Evolutionary conservation across 208 protist genomes (phyloP).

Genomic region (Acanthamoeba royreba): DNA sequence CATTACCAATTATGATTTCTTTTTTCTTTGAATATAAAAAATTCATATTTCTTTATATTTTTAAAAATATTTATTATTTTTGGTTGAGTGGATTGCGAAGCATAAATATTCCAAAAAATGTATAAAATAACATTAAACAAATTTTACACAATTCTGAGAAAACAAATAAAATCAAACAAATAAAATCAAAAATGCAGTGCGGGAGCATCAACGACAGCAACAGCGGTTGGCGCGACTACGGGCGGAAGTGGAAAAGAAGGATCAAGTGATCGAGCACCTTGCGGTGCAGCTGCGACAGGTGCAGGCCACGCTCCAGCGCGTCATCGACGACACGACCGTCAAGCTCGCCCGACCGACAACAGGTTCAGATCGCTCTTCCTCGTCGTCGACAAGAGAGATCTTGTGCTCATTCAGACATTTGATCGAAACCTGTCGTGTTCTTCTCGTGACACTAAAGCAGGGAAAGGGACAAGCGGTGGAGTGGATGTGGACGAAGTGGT

Average conservation of each 20-base stretch:
- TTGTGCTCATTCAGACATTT: no score
- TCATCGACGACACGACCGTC: background rate
- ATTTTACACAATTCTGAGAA: no score
- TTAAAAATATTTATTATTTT: background rate
- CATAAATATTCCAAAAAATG: no score
- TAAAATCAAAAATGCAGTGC: no score
- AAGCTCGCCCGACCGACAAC: background rate
- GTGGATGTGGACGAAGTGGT: slow-evolving; percentile 4
- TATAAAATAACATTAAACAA: no score
- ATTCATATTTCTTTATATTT: background rate
- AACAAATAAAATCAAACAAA: no score
- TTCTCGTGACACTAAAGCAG: background rate
- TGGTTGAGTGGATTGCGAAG: background rate
- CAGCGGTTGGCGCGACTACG: background rate
- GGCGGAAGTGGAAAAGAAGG: background rate
- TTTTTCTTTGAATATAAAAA: background rate
- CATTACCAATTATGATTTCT: background rate
- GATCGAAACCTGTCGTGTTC: no score
- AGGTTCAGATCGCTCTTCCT: background rate
- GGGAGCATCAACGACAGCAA: background rate
- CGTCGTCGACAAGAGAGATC: background rate
- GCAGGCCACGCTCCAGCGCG: background rate
- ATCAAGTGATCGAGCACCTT: background rate
- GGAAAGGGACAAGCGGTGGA: background rate
- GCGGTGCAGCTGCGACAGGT: background rate